phyloP scores from a whole-genome alignment of 2,329 filamentous ascomycete genomes.

The Fusarium sororula region DNA sequence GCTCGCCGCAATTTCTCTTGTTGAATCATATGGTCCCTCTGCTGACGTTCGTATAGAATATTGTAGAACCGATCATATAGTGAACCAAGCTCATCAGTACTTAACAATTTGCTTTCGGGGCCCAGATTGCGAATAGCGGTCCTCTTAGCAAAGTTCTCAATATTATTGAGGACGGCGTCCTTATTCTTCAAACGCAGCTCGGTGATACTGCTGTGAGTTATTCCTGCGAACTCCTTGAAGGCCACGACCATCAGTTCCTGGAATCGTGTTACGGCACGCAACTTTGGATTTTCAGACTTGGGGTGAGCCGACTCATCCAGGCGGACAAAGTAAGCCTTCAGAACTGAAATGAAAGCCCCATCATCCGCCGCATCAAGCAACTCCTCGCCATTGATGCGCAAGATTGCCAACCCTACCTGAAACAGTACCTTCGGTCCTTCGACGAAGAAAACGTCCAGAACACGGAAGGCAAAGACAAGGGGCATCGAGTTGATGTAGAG shows the following conservation, averaged over 20 bases:
- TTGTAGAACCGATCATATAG: slow-evolving; percentile 96
- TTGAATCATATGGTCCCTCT: slow-evolving; percentile 78
- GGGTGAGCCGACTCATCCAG: slow-evolving; percentile 96
- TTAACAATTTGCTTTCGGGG: slow-evolving; percentile 92
- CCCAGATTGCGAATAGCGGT: slow-evolving; percentile 96
- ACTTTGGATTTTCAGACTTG: slow-evolving; percentile 92
- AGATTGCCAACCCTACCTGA: slow-evolving; percentile 94
- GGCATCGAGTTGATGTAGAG: slow-evolving; percentile 99
- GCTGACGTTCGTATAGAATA: slow-evolving; percentile 89
- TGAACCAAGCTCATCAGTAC: slow-evolving; percentile 83
- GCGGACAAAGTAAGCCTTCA: slow-evolving; percentile 93
- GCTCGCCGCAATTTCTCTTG: slow-evolving; percentile 76
- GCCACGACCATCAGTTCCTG: slow-evolving; percentile 99
- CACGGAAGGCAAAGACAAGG: slow-evolving; percentile 94
- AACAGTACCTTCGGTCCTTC: slow-evolving; percentile 98
- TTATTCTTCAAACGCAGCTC: slow-evolving; percentile 93
- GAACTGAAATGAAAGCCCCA: slow-evolving; percentile 93
- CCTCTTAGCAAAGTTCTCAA: slow-evolving; percentile 96
- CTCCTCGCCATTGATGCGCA: slow-evolving; percentile 96
- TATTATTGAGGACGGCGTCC: slow-evolving; percentile 91
- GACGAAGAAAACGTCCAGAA: slow-evolving; percentile 97
- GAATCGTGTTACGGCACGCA: slow-evolving; percentile 92
- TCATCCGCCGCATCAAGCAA: slow-evolving; percentile 92
- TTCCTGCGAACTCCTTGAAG: slow-evolving; percentile 96
- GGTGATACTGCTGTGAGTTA: slow-evolving; percentile 91